Evolutionary conservation across 257 asterid genomes (phyloP), one percentile per base, ranked within the genome.

Genomic region (Plantago ovata): DNA sequence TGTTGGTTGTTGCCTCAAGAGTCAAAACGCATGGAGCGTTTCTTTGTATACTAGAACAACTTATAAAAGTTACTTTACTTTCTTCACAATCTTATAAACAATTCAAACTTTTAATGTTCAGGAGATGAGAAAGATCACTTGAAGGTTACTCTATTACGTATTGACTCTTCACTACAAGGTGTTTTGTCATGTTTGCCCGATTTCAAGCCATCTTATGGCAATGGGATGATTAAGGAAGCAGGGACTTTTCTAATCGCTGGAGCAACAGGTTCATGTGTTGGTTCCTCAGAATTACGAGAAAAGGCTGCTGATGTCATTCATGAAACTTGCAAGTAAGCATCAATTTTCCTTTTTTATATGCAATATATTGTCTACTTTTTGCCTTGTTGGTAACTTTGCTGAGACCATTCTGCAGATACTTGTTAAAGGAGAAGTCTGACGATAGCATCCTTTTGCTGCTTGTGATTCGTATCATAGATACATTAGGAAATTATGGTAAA

Each of bases 91-190:
- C 63, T 52, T 71, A 57, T 52, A 70, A 77, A 68, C 62, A 65
- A 58, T 61, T 33, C 67, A 56, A 60, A 53, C 76, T 68, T 65
- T 70, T 63, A 64, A 63, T 81, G 65, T 62, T 71, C 89, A 93
- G 99, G 95, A 64, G 76, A 71, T 61, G 97, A 86, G 89, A 93
- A 93, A 81, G 97, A 89, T 69, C 99, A 93, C 85, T 73, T 93
- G 78, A 93, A 93, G 81, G 97, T 93, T 92, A 86, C 97, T 68
- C 97, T 93, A 73, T 81, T 93, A 67, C 99, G 99, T 61, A 77
- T 93, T 67, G 94, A 89, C 81, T 93, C 99, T 55, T 84, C 99
- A 58, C 75, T 93, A 63, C 99, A 89, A 79, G 99, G 99, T 56
- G 94, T 81, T 79, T 74, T 84, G 66, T 86, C 97, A 51, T 93